Percentiles rank a stretch among this genome's conserved stretches.
Conservation (phyloP, 2,329 filamentous ascomycete species). For the Trichoderma semiorbis region DNA sequence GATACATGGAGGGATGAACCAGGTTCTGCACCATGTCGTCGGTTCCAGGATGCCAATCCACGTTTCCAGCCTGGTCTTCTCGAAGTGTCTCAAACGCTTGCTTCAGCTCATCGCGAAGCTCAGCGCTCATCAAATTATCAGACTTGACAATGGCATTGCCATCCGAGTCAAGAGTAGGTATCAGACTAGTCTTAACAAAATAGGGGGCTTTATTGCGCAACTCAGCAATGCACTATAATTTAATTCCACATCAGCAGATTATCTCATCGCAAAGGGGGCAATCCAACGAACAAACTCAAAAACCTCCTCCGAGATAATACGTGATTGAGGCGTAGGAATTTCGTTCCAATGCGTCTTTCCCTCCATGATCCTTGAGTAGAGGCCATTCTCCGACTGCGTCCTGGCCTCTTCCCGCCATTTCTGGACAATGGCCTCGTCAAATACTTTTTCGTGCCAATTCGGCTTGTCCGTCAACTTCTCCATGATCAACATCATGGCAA, state of each 20-base stretch:
- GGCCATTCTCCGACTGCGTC: slow-evolving; percentile 11
- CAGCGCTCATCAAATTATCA: background rate
- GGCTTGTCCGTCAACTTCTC: slow-evolving; percentile 29
- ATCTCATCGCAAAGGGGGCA: background rate
- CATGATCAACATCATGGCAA: slow-evolving; percentile 28
- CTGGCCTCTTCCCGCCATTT: slow-evolving; percentile 25
- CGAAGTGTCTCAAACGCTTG: slow-evolving; percentile 11
- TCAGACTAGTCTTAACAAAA: slow-evolving; percentile 35
- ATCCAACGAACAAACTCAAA: slow-evolving; percentile 32
- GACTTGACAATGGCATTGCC: slow-evolving; percentile 9
- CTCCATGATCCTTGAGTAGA: slow-evolving; percentile 17
- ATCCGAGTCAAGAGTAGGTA: slow-evolving; percentile 25
- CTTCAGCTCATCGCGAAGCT: slow-evolving; percentile 3
- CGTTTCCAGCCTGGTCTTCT: background rate
- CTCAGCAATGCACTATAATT: slow-evolving; percentile 35
- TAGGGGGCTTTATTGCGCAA: slow-evolving; percentile 45
- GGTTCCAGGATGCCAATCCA: slow-evolving; percentile 56
- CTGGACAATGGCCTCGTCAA: slow-evolving; percentile 25
- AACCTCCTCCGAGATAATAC: slow-evolving; percentile 26
- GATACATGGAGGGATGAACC: slow-evolving; percentile 18
- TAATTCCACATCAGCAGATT: background rate
- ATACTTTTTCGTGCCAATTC: slow-evolving; percentile 28
- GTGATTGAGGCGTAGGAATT: slow-evolving; percentile 9
- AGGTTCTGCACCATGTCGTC: slow-evolving; percentile 45
- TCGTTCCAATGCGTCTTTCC: background rate